phyloP scores from a whole-genome alignment of 2,329 filamentous ascomycete species.

The Orbilia oligospora region DNA sequence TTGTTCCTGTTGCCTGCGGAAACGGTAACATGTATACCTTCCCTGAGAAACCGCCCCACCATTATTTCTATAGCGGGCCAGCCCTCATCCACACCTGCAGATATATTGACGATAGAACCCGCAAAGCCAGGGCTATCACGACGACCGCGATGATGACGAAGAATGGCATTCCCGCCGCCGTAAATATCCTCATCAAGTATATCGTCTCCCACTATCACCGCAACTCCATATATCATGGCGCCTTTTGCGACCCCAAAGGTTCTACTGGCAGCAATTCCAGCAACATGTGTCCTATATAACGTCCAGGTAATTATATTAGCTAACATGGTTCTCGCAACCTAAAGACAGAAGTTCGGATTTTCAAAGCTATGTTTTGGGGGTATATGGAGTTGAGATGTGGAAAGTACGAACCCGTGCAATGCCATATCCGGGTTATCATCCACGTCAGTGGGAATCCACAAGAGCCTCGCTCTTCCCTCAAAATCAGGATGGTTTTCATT shows the following conservation, averaged over 20 bases:
- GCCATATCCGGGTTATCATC: too few relatives aligned
- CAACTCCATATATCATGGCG: neutral
- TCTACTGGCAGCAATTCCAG: neutral
- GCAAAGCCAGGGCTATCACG: neutral
- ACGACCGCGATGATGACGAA: neutral
- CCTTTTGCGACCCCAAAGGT: neutral
- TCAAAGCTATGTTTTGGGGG: too few relatives aligned
- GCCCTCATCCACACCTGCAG: neutral
- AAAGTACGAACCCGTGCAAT: neutral
- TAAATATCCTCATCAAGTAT: too few relatives aligned
- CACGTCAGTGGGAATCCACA: neutral
- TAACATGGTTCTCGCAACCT: too few relatives aligned
- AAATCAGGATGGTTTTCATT: neutral
- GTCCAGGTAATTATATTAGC: neutral
- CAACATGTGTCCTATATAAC: neutral
- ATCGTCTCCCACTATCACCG: too few relatives aligned
- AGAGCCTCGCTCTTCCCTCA: neutral
- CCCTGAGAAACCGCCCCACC: neutral
- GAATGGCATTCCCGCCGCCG: too few relatives aligned
- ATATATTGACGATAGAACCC: constrained; percentile 24
- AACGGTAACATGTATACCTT: neutral
- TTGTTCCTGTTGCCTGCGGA: neutral
- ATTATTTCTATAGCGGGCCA: neutral
- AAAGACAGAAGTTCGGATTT: too few relatives aligned
- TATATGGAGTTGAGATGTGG: too few relatives aligned